Base-by-base conservation (phyloP, 2,329 filamentous ascomycete species). In the Fonsecaea pugnacius region DNA sequence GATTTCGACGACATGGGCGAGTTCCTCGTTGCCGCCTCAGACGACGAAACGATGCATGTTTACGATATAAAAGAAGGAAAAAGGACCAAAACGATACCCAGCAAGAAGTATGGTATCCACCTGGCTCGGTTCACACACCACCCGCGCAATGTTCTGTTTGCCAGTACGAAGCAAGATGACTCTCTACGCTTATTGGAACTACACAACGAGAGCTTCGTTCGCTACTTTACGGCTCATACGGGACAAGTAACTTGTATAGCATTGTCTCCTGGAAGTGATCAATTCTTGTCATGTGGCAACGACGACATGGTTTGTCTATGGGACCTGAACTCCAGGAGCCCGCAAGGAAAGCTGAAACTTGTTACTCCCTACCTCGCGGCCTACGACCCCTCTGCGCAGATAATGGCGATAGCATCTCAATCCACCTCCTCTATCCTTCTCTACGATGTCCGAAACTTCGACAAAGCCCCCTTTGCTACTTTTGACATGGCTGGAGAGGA, bases 1-100 rank as follows among this genome's bases (percentile, higher is more conserved):
- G 94, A 99, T 80, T 99, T 96, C 75, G 93, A 98, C 77, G 93
- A 98, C 79, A 90, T 91, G 50, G 95, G 95, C 76, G 92, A 97
- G 77, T 90, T 94, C 56, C 85, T 96, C 65, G 92, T 99, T 78
- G 91, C 93, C 0, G 91, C 92, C 5, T 91, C 93, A 70, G 92
- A 91, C 79, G 95, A 99, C 77, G 93, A 97, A 76, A 96, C 91
- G 3, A 91, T 99, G 67, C 93, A 98, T 74, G 89, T 99, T 35
- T 99, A 96, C 80, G 96, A 95, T 73, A 89, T 96, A 68, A 91
- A 90, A 73, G 92, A 96, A 69, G 95, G 95, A 4, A 90, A 91
- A 66, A 89, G 92, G 71, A 91, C 92, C 53, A 98, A 98, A 79
- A 89, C 89, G 65, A 84, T 97, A 53, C 88, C 96, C 58, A 96